Conservation (phyloP, 2,329 filamentous ascomycete species). For the Ophidiomyces ophidiicola region DNA sequence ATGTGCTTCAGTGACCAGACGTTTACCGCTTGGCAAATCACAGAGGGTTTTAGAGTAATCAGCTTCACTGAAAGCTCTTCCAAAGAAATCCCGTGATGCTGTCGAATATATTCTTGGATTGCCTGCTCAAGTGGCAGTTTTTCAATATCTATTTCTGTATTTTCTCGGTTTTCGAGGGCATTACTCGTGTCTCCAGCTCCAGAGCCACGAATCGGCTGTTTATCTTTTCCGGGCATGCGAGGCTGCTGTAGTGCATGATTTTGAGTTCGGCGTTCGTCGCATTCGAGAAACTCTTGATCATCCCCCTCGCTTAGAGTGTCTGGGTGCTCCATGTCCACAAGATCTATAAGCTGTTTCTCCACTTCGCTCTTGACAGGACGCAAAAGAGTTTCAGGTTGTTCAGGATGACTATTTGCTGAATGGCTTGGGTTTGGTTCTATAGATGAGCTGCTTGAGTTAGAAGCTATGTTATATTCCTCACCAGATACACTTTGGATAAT, state of each 20-base stretch:
- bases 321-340: slow-evolving; percentile 24
- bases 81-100: slow-evolving; percentile 47
- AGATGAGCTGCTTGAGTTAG: too few species aligned
- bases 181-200: not conserved
- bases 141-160: not conserved
- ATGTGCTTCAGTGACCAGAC: slow-evolving; percentile 45
- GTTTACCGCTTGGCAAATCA: slow-evolving; percentile 47
- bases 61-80: slow-evolving; percentile 45
- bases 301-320: slow-evolving; percentile 23
- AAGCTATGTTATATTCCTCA: too few species aligned
- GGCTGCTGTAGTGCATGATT: too few species aligned
- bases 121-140: slow-evolving; percentile 5
- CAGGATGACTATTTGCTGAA: too few species aligned
- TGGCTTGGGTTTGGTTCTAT: too few species aligned
- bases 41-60: slow-evolving; percentile 48
- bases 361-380: slow-evolving; percentile 3
- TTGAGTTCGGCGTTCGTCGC: slow-evolving; percentile 6
- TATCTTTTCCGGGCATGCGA: not conserved
- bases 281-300: slow-evolving; percentile 19
- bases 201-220: slow-evolving; percentile 1
- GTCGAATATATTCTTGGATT: slow-evolving; percentile 41
- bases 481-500: too few species aligned
- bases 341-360: slow-evolving; percentile 14
- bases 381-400: not conserved
- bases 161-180: not conserved